A percentile compares a stretch with the other conserved stretches of the same genome.
Evolutionary conservation across 176 grass and related monocot genomes (phyloP).

Genomic region (Phoenix dactylifera): DNA sequence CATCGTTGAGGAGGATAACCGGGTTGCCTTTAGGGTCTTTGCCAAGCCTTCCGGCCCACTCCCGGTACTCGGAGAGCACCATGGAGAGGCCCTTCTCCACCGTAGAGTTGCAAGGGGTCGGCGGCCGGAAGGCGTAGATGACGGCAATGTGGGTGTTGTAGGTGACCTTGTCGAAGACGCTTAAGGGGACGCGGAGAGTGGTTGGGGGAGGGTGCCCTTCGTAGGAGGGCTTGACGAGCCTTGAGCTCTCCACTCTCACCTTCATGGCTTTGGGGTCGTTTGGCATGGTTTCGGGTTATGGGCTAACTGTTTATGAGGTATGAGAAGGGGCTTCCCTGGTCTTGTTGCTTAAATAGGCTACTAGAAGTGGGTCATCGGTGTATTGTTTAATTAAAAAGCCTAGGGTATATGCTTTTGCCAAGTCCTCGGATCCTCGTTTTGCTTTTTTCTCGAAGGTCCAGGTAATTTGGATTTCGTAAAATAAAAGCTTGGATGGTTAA

Average conservation of each 20-base stretch:
- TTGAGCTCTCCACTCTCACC: slow-evolving; percentile 45
- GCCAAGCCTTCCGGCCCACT: slow-evolving; percentile 38
- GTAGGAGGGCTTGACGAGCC: slow-evolving; percentile 37
- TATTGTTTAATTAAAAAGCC: no score
- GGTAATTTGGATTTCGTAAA: no score
- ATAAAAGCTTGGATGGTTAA: no score
- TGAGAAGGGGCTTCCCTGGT: no score
- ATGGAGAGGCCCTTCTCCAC: slow-evolving; percentile 30
- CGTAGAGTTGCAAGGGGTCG: slow-evolving; percentile 31
- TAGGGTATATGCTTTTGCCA: no score
- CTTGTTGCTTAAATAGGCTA: no score
- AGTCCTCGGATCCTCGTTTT: no score
- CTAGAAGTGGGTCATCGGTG: no score
- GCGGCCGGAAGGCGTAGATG: slow-evolving; percentile 66
- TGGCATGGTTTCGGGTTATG: not conserved
- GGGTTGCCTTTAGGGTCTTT: slow-evolving; percentile 17
- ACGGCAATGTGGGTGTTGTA: slow-evolving; percentile 51
- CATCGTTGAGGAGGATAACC: slow-evolving; percentile 40
- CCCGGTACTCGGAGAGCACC: slow-evolving; percentile 40
- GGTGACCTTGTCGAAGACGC: slow-evolving; percentile 52
- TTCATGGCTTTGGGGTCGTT: slow-evolving; percentile 28
- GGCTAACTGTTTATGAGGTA: no score
- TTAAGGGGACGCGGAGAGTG: slow-evolving; percentile 27
- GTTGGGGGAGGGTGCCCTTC: slow-evolving; percentile 10
- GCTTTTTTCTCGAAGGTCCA: no score